These are phyloP conservation scores for Lachnellula cervina DNA, from an alignment of 2,329 filamentous ascomycete species.

Conservation along the genomic window DNA sequence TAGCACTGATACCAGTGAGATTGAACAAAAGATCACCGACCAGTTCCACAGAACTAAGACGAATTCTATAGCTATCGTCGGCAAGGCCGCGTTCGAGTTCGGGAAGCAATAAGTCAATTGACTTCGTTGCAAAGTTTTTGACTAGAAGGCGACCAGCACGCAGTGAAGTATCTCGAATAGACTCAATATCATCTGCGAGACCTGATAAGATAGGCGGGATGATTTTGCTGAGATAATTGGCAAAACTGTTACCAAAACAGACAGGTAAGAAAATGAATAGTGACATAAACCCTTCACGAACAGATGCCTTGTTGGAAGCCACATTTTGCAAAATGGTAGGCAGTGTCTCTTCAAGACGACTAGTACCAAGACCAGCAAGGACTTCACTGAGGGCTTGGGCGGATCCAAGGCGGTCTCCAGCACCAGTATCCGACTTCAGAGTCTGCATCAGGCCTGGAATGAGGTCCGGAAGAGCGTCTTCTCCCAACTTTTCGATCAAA, in stretches of 20 bases:
- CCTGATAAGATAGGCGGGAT: constrained; percentile 93
- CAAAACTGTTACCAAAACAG: constrained; percentile 98
- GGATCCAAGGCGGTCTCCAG: constrained; percentile 91
- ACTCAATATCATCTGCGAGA: constrained; percentile 91
- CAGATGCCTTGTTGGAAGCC: constrained; percentile 79
- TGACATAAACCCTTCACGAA: constrained; percentile 98
- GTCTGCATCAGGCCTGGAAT: constrained; percentile 97
- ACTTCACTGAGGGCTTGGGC: constrained; percentile 96
- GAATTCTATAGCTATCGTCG: constrained; percentile 96
- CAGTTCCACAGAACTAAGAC: constrained; percentile 95
- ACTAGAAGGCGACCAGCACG: constrained; percentile 90
- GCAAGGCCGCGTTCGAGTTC: constrained; percentile 93
- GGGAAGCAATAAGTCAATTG: constrained; percentile 88
- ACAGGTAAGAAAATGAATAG: constrained; percentile 98
- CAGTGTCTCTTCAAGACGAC: constrained; percentile 88
- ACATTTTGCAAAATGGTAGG: constrained; percentile 97
- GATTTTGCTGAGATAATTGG: constrained; percentile 90
- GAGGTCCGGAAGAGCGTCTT: constrained; percentile 92
- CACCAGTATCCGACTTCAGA: constrained; percentile 93
- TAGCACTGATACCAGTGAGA: constrained; percentile 85
- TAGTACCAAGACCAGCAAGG: constrained; percentile 87
- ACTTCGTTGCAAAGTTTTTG: constrained; percentile 95
- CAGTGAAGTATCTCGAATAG: constrained; percentile 93
- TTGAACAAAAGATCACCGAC: constrained; percentile 97
- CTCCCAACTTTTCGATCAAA: constrained; percentile 95